A percentile compares a stretch with the other conserved stretches of the same genome.
Conservation (phyloP, 495 filamentous ascomycete species). For the Penicillium lividum region DNA sequence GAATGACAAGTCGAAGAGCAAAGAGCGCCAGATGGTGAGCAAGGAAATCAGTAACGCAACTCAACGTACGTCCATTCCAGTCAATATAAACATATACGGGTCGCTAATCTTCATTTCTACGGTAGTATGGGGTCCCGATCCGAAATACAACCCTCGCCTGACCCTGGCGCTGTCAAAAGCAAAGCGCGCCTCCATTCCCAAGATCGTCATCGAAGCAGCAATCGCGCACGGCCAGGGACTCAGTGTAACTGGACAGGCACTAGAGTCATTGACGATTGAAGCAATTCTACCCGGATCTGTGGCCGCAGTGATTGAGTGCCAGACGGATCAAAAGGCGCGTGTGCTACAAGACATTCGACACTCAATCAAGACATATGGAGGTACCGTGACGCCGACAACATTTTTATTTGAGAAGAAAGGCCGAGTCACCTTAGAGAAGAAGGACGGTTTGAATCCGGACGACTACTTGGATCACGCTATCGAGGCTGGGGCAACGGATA, state of each 20-base stretch:
- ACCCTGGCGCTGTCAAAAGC: constrained; percentile 69
- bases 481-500: constrained; percentile 82
- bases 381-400: constrained; percentile 65
- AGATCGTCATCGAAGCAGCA: constrained; percentile 77
- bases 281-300: constrained; percentile 76
- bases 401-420: constrained; percentile 86
- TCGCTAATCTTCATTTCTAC: constrained; percentile 11
- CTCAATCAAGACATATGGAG: constrained; percentile 68
- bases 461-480: constrained; percentile 79
- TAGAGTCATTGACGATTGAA: constrained; percentile 79
- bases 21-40: constrained; percentile 48
- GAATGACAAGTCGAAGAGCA: constrained; percentile 62
- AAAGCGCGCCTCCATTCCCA: constrained; percentile 85
- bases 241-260: constrained; percentile 64
- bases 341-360: constrained; percentile 68
- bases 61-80: constrained; percentile 43
- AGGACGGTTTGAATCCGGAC: constrained; percentile 63
- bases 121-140: constrained; percentile 66
- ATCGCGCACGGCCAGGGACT: constrained; percentile 85
- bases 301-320: constrained; percentile 78
- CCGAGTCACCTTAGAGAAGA: constrained; percentile 64
- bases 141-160: constrained; percentile 71
- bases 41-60: constrained; percentile 56
- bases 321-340: constrained; percentile 77
- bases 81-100: not conserved